Base-by-base conservation (phyloP, 1,284 basidiomycete genomes). In the Tylopilus microsporus region DNA sequence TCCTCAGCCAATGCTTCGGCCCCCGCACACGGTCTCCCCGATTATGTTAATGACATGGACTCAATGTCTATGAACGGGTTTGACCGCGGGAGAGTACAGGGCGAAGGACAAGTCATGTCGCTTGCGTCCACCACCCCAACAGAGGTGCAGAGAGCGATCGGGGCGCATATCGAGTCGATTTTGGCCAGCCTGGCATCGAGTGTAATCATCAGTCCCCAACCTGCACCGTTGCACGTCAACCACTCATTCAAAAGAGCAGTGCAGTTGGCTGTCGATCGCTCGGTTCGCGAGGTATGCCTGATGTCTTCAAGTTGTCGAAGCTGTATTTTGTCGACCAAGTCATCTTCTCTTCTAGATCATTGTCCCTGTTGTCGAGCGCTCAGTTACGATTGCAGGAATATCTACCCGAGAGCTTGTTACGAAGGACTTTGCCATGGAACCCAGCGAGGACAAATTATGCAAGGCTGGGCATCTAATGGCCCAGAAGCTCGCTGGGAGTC, bases 351-450 rank as follows among this genome's bases (percentile, higher is more conserved):
- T 55, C 3, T 65, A 91, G 86, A 98, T 99, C 65, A 96, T 99
- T 65, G 80, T 95, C 18, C 97, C 97, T 5, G 96, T 99, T 52
- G 96, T 99, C 19, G 97, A 99, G 72, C 86, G 97, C 59, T 98
- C 94, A n/a, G 97, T 98, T 48, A 99, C 97, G 3, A 99, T 99
- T 66, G 97, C 97, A 10, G 93, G 94, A 37, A 98, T 99, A 65
- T 99, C 97, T 21, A 97, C 96, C 18, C 83, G 94, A 46, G 97
- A 99, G 73, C 81, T 99, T 11, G 92, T 98, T 36, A 84, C 89
- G 60, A 99, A 99, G 76, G 97, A 99, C 74, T 99, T 97, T 68
- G 94, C 92, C 4, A 94, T 93, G 63, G 97, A 99, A 66, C 80
- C 87, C 19, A 94, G 92, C 70, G 94, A 98, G 69, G 85, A 89